Conservation (phyloP, 2,329 filamentous ascomycete species). For the Apiospora hydei region DNA sequence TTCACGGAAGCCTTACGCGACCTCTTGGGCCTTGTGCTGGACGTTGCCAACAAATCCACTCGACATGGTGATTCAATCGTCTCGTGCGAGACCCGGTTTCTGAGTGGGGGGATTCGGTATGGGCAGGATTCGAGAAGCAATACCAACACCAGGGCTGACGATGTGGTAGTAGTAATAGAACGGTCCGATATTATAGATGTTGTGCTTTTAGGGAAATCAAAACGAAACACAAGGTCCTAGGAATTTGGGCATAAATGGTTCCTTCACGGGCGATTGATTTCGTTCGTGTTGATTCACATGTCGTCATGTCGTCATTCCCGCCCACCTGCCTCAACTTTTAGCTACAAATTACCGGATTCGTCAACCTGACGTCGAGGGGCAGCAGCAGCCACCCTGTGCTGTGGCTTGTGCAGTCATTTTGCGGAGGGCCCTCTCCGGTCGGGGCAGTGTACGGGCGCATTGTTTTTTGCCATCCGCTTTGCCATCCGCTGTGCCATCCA, state of each 20-base stretch:
- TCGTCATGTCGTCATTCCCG: constrained; percentile 20
- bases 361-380: neutral
- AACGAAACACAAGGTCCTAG: neutral
- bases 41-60: constrained; percentile 39
- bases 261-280: constrained; percentile 8
- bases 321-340: neutral
- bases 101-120: constrained; percentile 11
- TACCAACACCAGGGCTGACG: neutral
- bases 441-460: neutral
- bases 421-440: constrained; percentile 6
- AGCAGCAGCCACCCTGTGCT: neutral
- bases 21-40: constrained; percentile 56
- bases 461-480: neutral
- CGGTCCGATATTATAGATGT: neutral
- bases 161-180: neutral
- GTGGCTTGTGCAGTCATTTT: neutral
- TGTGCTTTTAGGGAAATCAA: neutral
- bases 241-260: neutral
- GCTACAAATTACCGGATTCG: neutral
- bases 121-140: constrained; percentile 4
- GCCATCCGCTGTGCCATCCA: too few relatives aligned
- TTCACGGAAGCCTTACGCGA: constrained; percentile 48
- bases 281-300: constrained; percentile 16
- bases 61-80: constrained; percentile 12
- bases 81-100: neutral